Percentiles rank a stretch among this genome's conserved stretches.
These are phyloP conservation scores for Flammula alnicola DNA, from an alignment of 1,284 basidiomycete species.

Conservation along the genomic window DNA sequence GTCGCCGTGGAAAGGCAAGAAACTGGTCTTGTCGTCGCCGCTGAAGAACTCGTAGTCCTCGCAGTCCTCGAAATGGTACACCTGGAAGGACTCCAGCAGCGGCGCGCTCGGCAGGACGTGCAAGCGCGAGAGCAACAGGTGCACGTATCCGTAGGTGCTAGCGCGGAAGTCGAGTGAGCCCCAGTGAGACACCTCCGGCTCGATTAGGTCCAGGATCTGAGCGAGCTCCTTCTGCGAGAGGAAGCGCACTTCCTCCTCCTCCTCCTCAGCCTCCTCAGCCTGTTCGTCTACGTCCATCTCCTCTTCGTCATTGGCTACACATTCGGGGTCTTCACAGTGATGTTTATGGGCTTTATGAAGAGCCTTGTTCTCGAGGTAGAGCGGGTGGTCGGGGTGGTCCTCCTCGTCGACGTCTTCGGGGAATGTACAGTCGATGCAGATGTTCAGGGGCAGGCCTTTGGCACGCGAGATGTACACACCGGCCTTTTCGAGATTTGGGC, in stretches of 20 bases:
- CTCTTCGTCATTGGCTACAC: neutral
- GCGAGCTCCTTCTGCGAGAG: conserved; percentile 39
- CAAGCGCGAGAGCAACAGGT: conserved; percentile 45
- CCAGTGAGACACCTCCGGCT: conserved; percentile 59
- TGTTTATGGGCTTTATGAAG: conserved; percentile 7
- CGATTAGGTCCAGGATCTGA: conserved; percentile 51
- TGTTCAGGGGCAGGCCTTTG: conserved; percentile 49
- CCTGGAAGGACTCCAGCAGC: conserved; percentile 50
- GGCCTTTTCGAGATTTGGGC: conserved; percentile 43
- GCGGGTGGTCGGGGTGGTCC: conserved; percentile 25
- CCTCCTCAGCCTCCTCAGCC: no score
- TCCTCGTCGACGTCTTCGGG: conserved; percentile 34
- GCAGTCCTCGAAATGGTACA: conserved; percentile 55
- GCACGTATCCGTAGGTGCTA: conserved; percentile 50
- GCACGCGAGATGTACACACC: conserved; percentile 50
- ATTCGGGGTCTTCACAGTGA: conserved; percentile 2
- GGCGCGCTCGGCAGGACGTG: conserved; percentile 50
- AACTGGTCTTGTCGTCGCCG: conserved; percentile 38
- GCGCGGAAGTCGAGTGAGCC: conserved; percentile 49
- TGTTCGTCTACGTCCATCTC: conserved; percentile 11
- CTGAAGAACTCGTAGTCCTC: conserved; percentile 45
- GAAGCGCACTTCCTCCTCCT: conserved; percentile 27
- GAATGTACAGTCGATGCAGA: conserved; percentile 48
- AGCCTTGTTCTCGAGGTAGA: conserved; percentile 29
- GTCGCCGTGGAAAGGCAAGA: conserved; percentile 55